Evolutionary conservation across 495 filamentous ascomycete genomes (phyloP), one percentile per base, ranked within the genome.

Genomic region (Penicillium arizonense): DNA sequence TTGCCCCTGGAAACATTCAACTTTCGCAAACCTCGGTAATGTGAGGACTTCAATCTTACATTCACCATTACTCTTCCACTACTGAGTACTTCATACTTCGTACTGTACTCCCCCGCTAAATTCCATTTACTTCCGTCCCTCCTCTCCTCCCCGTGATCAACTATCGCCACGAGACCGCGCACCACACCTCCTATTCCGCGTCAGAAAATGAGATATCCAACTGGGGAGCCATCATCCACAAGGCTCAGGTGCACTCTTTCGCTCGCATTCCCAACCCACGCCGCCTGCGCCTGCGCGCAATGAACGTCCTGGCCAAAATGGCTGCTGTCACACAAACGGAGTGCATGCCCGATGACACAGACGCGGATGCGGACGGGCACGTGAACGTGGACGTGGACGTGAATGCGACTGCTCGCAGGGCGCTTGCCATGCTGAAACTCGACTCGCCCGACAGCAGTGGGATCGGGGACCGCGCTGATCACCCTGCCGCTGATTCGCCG

Each of bases 181-280:
- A 33, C 51, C 21, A 24, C 39, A 47, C 23, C 33, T 38, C 46
- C 26, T 26, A 28, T 44, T 28, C 36, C 52, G 8, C 24, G 62
- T 57, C 64, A 59, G 61, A 77, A 62, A 67, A 77, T 77, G 74
- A 66, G 47, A 67, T 46, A 55, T 56, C 59, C 53, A 72, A 40
- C 49, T 41, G 52, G 47, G 46, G 53, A 50, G 49, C 59, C 59
- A 44, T 58, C 56, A 50, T 68, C 52, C 49, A 63, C 54, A 66
- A 65, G 56, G 52, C 56, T 52, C 59, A 60, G 63, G 59, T 65
- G 64, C 46, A 46, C 52, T 58, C 50, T 52, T 47, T 23, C 36
- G 30, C 44, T 49, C 39, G 37, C 28, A 44, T 55, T 53, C 32
- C 44, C 28, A 30, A 30, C 32, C 51, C 33, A 40, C 38, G 49